Evolutionary conservation across 495 filamentous ascomycete species (phyloP).

Genomic region (Tuber brumale): DNA sequence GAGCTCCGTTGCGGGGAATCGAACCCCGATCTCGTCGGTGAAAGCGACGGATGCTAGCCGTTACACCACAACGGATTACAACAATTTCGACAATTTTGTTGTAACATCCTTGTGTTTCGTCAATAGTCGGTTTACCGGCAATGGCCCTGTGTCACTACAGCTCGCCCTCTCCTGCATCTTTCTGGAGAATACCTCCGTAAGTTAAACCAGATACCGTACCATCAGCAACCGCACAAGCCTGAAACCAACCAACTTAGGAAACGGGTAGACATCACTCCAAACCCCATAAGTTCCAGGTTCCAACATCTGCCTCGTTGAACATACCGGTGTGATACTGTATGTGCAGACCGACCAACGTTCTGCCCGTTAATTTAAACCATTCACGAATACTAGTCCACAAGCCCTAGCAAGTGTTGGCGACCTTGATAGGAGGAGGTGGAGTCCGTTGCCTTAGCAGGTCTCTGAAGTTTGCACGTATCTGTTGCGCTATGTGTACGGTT

Average conservation of each 20-base stretch:
- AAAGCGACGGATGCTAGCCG: slow-evolving; percentile 38
- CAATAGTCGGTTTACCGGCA: no score
- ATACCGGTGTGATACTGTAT: no score
- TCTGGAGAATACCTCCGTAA: no score
- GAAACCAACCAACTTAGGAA: slow-evolving; percentile 10
- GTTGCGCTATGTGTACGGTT: no score
- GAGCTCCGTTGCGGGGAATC: slow-evolving; percentile 36
- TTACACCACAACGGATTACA: slow-evolving; percentile 32
- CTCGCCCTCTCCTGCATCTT: no score
- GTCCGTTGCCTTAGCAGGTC: no score
- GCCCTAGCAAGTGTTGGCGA: slow-evolving; percentile 16
- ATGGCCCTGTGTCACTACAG: no score
- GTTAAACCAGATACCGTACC: no score
- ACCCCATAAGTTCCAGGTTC: slow-evolving; percentile 26
- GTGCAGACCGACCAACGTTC: slow-evolving; percentile 22
- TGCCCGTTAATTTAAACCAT: slow-evolving; percentile 15
- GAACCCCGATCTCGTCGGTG: slow-evolving; percentile 41
- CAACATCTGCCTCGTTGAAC: slow-evolving; percentile 17
- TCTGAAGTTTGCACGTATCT: no score
- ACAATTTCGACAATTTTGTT: neutral
- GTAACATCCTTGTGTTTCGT: neutral
- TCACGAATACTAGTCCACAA: slow-evolving; percentile 18
- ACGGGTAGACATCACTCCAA: neutral
- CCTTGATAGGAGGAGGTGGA: no score
- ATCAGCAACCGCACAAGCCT: no score